Percentiles rank a stretch among this genome's conserved stretches.
Conservation (phyloP, 2,329 filamentous ascomycete species). For the Fusarium protoensiforme region DNA sequence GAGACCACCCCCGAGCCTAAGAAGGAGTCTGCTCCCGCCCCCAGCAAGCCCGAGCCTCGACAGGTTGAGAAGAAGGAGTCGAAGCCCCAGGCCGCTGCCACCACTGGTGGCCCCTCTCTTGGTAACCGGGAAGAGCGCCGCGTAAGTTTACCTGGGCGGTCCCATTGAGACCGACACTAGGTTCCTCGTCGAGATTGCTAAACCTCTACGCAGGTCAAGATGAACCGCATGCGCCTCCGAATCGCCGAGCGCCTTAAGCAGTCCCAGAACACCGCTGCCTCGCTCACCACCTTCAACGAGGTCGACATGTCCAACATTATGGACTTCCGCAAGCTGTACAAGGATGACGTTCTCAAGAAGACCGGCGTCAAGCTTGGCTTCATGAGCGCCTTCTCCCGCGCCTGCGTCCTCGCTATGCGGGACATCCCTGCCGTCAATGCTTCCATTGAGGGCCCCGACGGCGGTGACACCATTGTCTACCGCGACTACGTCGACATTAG, state of each 20-base stretch:
- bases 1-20: slow-evolving; percentile 48
- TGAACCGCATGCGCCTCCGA: slow-evolving; percentile 99
- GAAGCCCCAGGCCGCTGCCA: slow-evolving; percentile 31
- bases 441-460: slow-evolving; percentile 94
- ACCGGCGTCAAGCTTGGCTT: slow-evolving; percentile 98
- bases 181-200: background rate
- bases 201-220: slow-evolving; percentile 79
- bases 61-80: slow-evolving; percentile 43
- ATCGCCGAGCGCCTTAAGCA: slow-evolving; percentile 99
- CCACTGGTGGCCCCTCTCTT: slow-evolving; percentile 52
- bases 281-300: slow-evolving; percentile 98
- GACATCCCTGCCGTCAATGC: slow-evolving; percentile 96
- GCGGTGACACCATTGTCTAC: slow-evolving; percentile 98
- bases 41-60: slow-evolving; percentile 39
- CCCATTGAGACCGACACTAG: background rate
- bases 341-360: slow-evolving; percentile 95
- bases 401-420: slow-evolving; percentile 90
- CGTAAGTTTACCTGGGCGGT: slow-evolving; percentile 62
- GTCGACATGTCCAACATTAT: slow-evolving; percentile 99
- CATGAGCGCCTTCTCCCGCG: slow-evolving; percentile 97
- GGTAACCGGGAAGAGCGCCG: slow-evolving; percentile 89
- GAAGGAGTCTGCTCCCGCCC: slow-evolving; percentile 44
- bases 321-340: slow-evolving; percentile 97
- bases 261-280: slow-evolving; percentile 97
- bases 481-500: slow-evolving; percentile 98